These are phyloP conservation scores for Casuarina equisetifolia DNA, from an alignment of 306 rosid genomes.

Conservation along the genomic window DNA sequence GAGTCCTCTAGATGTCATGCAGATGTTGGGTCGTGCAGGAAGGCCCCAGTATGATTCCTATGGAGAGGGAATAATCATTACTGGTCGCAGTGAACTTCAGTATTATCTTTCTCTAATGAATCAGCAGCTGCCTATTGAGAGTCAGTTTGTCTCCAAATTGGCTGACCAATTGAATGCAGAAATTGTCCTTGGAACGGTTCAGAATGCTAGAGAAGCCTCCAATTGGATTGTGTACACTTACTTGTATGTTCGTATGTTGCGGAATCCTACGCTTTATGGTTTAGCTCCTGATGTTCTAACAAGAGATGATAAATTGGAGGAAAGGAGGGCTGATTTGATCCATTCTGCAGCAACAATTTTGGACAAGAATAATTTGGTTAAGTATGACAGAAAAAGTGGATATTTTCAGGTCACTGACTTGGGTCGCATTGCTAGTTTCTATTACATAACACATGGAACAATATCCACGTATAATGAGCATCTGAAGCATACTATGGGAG, in stretches of 20 bases:
- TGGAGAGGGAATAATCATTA: constrained; percentile 90
- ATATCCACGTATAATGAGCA: constrained; percentile 91
- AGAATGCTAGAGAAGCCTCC: constrained; percentile 83
- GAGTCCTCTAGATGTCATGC: no score
- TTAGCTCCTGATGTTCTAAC: constrained; percentile 64
- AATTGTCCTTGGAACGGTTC: constrained; percentile 89
- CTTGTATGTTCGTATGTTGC: constrained; percentile 73
- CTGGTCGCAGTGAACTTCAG: constrained; percentile 83
- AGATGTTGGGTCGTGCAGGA: no score
- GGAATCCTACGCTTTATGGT: constrained; percentile 83
- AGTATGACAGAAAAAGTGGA: constrained; percentile 94
- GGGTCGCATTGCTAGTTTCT: no score
- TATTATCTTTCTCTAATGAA: constrained; percentile 94
- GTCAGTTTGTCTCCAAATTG: constrained; percentile 27
- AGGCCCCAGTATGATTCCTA: constrained; percentile 59
- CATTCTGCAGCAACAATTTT: constrained; percentile 86
- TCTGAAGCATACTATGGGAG: constrained; percentile 95
- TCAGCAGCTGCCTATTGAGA: constrained; percentile 90
- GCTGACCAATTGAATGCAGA: constrained; percentile 94
- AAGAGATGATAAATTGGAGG: constrained; percentile 72
- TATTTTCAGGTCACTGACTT: constrained; percentile 63
- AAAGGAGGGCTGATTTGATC: constrained; percentile 91
- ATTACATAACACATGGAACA: constrained; percentile 40
- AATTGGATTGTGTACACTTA: constrained; percentile 86
- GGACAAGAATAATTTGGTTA: constrained; percentile 81